Base-by-base conservation (phyloP, 2,329 filamentous ascomycete species). In the Trichoderma citrinoviride region DNA sequence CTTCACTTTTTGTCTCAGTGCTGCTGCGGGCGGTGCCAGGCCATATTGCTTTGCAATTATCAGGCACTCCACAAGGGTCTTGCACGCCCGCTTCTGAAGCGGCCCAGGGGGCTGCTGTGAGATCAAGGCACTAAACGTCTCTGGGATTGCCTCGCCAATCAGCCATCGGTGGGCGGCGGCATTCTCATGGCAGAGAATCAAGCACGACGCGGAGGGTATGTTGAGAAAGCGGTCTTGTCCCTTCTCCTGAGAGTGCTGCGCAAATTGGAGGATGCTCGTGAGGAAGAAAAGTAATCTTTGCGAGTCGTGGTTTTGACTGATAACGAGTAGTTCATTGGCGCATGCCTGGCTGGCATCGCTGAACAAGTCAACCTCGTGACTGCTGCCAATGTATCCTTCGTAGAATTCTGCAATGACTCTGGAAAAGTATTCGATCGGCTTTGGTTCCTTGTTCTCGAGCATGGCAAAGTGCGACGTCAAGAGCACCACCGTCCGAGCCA, bases 351-450 rank as follows among this genome's bases (percentile, higher is more conserved):
- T 58, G 19, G 29, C 15, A 8, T 58, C 55, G 19, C 43, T 58
- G 27, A 58, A 49, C 43, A 58, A 23, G 8, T 58, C 55, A 2
- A 58, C 43, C 27, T 58, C 55, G 1, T 49, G 29, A 2, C 27
- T 25, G 15, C 55, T 15, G 1, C 55, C 55, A 40, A 58, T 49
- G 29, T 58, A 58, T 27, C 55, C 55, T 8, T 47, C 55, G 55
- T 58, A 58, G 15, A 58, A 58, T 58, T 58, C 55, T 27, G 55
- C 55, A 29, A 49, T 58, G 23, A 58, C 55, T 5, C 55, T 58
- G 10, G 55, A 33, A 1, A 58, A 58, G 43, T 58, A 58, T 25
- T 58, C 55, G 7, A 58, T 58, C 15, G 55, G 55, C 19, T 21
- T 19, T 3, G 55, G 40, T 17, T 49, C 55, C 15, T 58, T 58